These are phyloP conservation scores for Mollisia scopiformis DNA, from an alignment of 2,329 filamentous ascomycete species.

Conservation along the genomic window DNA sequence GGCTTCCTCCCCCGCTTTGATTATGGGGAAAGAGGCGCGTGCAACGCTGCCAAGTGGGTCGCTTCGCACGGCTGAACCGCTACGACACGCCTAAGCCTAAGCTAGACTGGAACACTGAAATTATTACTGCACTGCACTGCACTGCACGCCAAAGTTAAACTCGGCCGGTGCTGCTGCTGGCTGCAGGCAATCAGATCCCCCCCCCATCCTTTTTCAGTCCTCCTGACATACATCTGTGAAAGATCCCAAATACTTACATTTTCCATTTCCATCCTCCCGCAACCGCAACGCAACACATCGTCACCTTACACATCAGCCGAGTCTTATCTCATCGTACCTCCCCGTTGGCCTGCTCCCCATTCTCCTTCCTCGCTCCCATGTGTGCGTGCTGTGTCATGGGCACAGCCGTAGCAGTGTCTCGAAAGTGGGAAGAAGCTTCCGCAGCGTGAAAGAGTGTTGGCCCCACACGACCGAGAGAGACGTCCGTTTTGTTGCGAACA, in stretches of 20 bases:
- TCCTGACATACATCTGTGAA: neutral
- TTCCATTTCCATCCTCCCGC: no score
- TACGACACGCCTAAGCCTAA: no score
- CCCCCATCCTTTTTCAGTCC: neutral
- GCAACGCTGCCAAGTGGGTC: neutral
- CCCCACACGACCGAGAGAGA: slow-evolving; percentile 14
- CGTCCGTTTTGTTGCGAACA: neutral
- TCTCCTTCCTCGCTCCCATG: neutral
- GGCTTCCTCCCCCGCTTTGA: slow-evolving; percentile 4
- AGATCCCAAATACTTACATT: no score
- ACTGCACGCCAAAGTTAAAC: no score
- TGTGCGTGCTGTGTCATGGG: slow-evolving; percentile 7
- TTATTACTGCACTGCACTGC: no score
- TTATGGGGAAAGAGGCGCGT: neutral
- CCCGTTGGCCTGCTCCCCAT: neutral
- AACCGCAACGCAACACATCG: no score
- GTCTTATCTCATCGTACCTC: neutral
- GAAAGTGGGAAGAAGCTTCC: neutral
- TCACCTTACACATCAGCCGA: neutral
- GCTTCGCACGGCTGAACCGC: neutral
- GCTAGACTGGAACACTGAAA: no score
- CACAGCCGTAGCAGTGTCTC: neutral
- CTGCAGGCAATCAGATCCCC: no score
- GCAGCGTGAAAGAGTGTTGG: neutral
- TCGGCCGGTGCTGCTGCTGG: no score